A percentile compares a stretch with the other conserved stretches of the same genome.
Evolutionary conservation across 768 basidiomycete genomes (phyloP).

Genomic region (Trametes meyenii): DNA sequence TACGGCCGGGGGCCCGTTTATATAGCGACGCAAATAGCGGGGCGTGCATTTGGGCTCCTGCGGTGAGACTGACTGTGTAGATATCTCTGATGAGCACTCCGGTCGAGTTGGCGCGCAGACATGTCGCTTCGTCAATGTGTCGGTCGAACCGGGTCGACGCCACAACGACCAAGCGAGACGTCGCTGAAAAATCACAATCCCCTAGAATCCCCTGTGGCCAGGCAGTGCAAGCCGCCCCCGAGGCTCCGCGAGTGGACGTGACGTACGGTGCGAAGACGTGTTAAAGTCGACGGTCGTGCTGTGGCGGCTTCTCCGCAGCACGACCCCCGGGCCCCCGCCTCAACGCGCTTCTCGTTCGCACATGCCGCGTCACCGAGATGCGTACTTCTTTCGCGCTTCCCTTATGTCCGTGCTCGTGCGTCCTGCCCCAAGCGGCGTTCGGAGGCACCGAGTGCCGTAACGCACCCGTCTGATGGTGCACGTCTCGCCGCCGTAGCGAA

Average conservation of each 20-base stretch:
- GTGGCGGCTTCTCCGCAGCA: not conserved
- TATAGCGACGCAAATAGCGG: too few species aligned
- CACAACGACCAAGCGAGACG: conserved; percentile 1
- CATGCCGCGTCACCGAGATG: not conserved
- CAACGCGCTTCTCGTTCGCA: not conserved
- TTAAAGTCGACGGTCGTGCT: not conserved
- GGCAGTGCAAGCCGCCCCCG: too few species aligned
- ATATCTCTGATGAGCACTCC: not conserved
- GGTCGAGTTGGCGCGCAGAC: not conserved
- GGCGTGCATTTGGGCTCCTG: too few species aligned
- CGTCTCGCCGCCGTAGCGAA: not conserved
- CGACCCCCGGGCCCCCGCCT: not conserved
- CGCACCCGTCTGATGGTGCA: not conserved
- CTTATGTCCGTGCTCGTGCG: not conserved
- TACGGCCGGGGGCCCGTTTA: too few species aligned
- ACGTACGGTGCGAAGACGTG: not conserved
- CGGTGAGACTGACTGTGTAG: too few species aligned
- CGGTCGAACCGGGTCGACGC: not conserved
- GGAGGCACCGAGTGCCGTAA: not conserved
- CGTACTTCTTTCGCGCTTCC: not conserved
- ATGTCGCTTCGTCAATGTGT: not conserved
- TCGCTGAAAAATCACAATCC: too few species aligned
- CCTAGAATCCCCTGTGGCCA: too few species aligned
- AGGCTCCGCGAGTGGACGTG: too few species aligned
- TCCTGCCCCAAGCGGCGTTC: not conserved